phyloP scores from a whole-genome alignment of 441 rosid genomes.

The Euphorbia celastroides region DNA sequence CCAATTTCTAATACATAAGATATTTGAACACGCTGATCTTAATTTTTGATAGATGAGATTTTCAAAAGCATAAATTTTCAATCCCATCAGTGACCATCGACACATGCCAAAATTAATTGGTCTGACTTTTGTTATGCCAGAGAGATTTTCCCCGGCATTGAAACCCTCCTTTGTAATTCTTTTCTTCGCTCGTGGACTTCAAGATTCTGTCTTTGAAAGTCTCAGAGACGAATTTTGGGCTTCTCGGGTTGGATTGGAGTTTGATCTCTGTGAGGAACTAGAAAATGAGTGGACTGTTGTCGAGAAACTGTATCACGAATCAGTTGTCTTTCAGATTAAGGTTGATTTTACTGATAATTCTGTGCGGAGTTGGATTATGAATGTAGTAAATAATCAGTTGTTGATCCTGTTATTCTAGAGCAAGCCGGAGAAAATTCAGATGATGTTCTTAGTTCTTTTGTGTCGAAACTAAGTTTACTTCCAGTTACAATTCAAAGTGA shows the following conservation, averaged over 20 bases:
- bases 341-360: conserved; percentile 18
- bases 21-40: too few species aligned
- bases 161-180: conserved; percentile 57
- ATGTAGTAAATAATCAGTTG: conserved; percentile 13
- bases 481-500: conserved; percentile 13
- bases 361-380: conserved; percentile 16
- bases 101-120: too few species aligned
- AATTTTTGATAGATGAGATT: too few species aligned
- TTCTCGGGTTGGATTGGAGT: conserved; percentile 26
- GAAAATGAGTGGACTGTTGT: conserved; percentile 60
- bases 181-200: conserved; percentile 64
- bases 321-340: conserved; percentile 55
- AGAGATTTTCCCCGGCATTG: conserved; percentile 25
- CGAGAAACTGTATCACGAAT: conserved; percentile 33
- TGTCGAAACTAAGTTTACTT: conserved; percentile 35
- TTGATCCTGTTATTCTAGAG: conserved; percentile 20
- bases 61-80: too few species aligned
- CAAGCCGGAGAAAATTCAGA: conserved; percentile 16
- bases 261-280: conserved; percentile 37
- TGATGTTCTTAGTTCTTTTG: conserved; percentile 34
- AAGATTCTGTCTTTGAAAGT: conserved; percentile 26
- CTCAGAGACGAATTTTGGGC: conserved; percentile 50
- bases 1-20: too few species aligned
- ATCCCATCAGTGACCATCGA: too few species aligned
- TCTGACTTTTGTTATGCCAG: too few species aligned